These are phyloP conservation scores for Chalaropsis ovoidea DNA, from an alignment of 2,329 filamentous ascomycete genomes.

Conservation along the genomic window DNA sequence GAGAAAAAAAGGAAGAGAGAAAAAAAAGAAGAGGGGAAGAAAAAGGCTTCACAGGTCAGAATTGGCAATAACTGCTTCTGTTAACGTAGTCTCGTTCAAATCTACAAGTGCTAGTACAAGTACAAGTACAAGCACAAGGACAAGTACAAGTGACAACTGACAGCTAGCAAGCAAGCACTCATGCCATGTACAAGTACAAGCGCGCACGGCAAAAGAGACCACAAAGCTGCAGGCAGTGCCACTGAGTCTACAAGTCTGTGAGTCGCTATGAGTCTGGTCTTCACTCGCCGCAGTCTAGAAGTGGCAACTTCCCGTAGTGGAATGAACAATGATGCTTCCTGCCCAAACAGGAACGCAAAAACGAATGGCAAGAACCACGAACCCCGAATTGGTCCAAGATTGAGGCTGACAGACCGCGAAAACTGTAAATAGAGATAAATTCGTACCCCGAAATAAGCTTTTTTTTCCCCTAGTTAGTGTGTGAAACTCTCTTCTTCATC, in stretches of 20 bases:
- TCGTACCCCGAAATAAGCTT: neutral
- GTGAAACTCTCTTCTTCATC: neutral
- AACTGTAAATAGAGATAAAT: neutral
- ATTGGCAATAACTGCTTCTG: neutral
- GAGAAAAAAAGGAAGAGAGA: neutral
- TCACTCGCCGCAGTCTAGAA: neutral
- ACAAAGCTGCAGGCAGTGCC: neutral
- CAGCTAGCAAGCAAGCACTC: neutral
- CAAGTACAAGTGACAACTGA: too few species aligned
- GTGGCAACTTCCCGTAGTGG: neutral
- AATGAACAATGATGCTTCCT: conserved; percentile 9
- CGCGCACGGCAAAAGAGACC: neutral
- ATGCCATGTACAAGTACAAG: neutral
- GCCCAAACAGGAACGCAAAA: conserved; percentile 1
- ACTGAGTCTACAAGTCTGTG: neutral
- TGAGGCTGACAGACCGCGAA: neutral
- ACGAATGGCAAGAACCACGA: neutral
- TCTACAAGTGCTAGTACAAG: neutral
- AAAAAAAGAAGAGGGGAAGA: conserved; percentile 14
- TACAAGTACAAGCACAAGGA: neutral
- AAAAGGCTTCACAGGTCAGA: neutral
- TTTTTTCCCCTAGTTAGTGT: neutral
- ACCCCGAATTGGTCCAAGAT: neutral
- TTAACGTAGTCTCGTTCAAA: neutral
- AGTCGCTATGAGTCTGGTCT: too few species aligned